phyloP scores from a whole-genome alignment of 371 early-diverging fungal genomes.

The Apophysomyces ossiformis region DNA sequence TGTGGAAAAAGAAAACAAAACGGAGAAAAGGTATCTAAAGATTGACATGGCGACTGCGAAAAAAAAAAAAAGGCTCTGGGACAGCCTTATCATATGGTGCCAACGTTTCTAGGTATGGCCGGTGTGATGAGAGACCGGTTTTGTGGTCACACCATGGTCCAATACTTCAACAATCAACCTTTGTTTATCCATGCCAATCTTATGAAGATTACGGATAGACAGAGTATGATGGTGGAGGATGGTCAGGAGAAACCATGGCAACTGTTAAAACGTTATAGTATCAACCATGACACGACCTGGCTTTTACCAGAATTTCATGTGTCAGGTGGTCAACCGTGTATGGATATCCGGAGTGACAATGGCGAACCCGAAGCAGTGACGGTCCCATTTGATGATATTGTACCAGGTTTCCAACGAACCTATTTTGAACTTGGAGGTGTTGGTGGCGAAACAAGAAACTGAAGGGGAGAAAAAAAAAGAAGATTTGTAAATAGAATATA shows the following conservation, averaged over 20 bases:
- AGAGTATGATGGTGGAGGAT: constrained; percentile 27
- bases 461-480: too few relatives aligned
- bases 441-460: constrained; percentile 42
- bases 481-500: not conserved
- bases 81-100: constrained; percentile 39
- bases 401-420: constrained; percentile 31
- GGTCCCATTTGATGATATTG: constrained; percentile 30
- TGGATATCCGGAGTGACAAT: constrained; percentile 38
- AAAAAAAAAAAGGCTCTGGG: constrained; percentile 24
- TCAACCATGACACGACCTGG: constrained; percentile 28
- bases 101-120: constrained; percentile 49
- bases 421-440: constrained; percentile 50
- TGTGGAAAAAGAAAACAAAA: not conserved
- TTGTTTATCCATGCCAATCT: constrained; percentile 52
- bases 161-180: constrained; percentile 32
- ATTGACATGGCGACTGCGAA: not conserved
- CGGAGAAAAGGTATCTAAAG: not conserved
- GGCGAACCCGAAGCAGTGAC: constrained; percentile 40
- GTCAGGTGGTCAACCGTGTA: constrained; percentile 41
- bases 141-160: constrained; percentile 54
- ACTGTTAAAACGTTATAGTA: constrained; percentile 36
- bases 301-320: constrained; percentile 43
- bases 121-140: constrained; percentile 38
- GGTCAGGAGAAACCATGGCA: constrained; percentile 39
- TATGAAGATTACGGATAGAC: constrained; percentile 42